Conservation (phyloP, 805 yeast genomes). For the Metschnikowia anglica region DNA sequence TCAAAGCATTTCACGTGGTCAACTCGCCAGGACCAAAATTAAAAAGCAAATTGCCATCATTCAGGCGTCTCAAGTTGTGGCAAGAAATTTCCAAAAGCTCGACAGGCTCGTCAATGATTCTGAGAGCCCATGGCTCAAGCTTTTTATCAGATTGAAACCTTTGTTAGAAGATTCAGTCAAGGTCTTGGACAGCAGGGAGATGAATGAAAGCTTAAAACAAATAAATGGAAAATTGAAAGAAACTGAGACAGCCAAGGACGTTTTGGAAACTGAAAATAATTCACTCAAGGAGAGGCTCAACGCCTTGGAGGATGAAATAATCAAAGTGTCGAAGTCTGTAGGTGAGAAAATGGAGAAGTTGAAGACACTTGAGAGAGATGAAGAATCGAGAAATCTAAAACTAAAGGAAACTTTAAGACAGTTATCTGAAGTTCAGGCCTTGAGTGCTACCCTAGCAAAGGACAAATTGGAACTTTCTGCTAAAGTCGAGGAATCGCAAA, state of each 20-base stretch:
- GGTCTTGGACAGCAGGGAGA: conserved; percentile 54
- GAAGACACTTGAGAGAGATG: conserved; percentile 42
- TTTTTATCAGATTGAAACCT: conserved; percentile 73
- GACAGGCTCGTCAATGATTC: conserved; percentile 46
- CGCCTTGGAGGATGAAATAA: conserved; percentile 35
- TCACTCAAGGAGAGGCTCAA: conserved; percentile 40
- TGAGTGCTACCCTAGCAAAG: conserved; percentile 32
- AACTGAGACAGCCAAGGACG: conserved; percentile 29
- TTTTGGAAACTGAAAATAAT: conserved; percentile 34
- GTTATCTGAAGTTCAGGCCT: conserved; percentile 30
- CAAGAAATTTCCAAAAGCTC: conserved; percentile 57
- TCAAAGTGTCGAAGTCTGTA: conserved; percentile 30
- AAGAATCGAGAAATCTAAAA: conserved; percentile 30
- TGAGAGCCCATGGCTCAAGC: conserved; percentile 61
- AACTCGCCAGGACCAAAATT: conserved; percentile 50
- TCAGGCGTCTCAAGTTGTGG: conserved; percentile 69
- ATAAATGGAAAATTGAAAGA: conserved; percentile 47
- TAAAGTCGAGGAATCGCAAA: conserved; percentile 2
- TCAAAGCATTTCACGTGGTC: conserved; percentile 68
- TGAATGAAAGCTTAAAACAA: conserved; percentile 54
- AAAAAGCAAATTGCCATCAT: conserved; percentile 52
- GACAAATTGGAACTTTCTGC: conserved; percentile 30
- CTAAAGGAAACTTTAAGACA: conserved; percentile 30
- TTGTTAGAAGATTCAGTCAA: conserved; percentile 63
- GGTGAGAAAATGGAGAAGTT: conserved; percentile 50